Evolutionary conservation across 2,329 filamentous ascomycete species (phyloP), one percentile per base, ranked within the genome.

Genomic region (Penicillium paneum): DNA sequence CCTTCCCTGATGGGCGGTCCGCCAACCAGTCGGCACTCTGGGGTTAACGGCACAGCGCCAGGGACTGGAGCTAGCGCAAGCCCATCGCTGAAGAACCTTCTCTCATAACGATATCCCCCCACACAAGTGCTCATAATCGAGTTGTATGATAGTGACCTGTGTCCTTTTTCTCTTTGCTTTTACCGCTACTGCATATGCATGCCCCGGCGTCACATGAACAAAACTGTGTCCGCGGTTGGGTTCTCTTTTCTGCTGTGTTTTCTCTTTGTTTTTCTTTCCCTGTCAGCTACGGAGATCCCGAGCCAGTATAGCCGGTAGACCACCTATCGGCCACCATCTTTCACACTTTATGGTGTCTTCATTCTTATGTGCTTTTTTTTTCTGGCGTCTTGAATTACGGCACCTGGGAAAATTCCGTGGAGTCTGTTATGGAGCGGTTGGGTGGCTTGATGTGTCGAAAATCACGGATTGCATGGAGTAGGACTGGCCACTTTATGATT

Each of bases 21-120:
- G 15, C 56, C 65, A 17, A 69, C 61, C 55, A 65, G 64, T 39
- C 64, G 71, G 36, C 64, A 68, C 40, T 44, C 61, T 0, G 64
- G 58, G 10, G 61, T 63, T 40, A 70, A 68, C 44, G 69, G 65
- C 17, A 64, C 66, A 17, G 57, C 65, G 10, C 57, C 60, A 3
- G 67, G 66, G 31, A 72, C 73, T 47, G 87, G 87, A n/a, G 88
- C 88, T 4, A 91, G 89, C 65, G 87, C 88, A 15, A 91, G 86
- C 66, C 88, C 89, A 11, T 91, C 88, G 10, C 71, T 92, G 57
- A 83, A 86, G 63, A 91, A 92, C 65, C 72, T 92, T 45, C 79
- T 92, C 50, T 87, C 84, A 44, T 90, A 73, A 75, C 44, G 24
- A 46, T 26, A 36, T 32, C 19, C 15, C 7, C 15, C 7, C 17